phyloP scores from a whole-genome alignment of 1,139 yeast species.

The Yamadazyma pseudoaaseri region DNA sequence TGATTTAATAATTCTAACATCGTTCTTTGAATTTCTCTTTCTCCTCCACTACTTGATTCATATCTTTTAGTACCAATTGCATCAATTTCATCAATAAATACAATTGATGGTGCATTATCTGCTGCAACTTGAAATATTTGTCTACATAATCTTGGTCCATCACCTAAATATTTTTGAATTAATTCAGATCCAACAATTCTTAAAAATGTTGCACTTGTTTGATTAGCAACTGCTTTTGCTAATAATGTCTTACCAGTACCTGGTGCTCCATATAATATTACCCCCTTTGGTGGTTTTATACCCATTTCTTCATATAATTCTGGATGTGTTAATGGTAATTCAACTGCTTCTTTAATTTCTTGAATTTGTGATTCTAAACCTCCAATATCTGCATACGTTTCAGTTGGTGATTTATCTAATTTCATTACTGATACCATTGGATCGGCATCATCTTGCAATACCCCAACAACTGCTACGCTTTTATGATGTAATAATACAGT shows the following conservation, averaged over 20 bases:
- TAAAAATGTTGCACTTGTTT: conserved; percentile 92
- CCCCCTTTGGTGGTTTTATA: conserved; percentile 98
- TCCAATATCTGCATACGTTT: conserved; percentile 95
- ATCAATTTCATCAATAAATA: conserved; percentile 97
- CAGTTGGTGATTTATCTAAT: conserved; percentile 95
- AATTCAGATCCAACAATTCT: conserved; percentile 97
- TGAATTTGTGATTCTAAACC: conserved; percentile 95
- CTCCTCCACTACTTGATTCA: conserved; percentile 96
- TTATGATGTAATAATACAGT: conserved; percentile 94
- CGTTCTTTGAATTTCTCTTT: conserved; percentile 96
- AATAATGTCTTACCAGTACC: conserved; percentile 98
- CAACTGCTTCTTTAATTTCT: conserved; percentile 97
- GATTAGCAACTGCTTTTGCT: conserved; percentile 98
- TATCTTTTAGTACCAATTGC: conserved; percentile 98
- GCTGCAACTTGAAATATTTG: conserved; percentile 97
- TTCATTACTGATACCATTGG: conserved; percentile 98
- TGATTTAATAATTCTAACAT: conserved; percentile 97
- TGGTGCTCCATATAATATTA: conserved; percentile 96
- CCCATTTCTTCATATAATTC: conserved; percentile 99
- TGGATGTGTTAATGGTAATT: conserved; percentile 95
- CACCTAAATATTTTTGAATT: conserved; percentile 96
- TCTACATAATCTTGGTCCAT: conserved; percentile 93
- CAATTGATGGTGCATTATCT: conserved; percentile 96
- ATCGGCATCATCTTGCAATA: conserved; percentile 90
- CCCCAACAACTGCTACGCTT: conserved; percentile 93